Evolutionary conservation across 805 yeast genomes (phyloP), one percentile per base, ranked within the genome.

Genomic region (Nakazawaea laoshanensis): DNA sequence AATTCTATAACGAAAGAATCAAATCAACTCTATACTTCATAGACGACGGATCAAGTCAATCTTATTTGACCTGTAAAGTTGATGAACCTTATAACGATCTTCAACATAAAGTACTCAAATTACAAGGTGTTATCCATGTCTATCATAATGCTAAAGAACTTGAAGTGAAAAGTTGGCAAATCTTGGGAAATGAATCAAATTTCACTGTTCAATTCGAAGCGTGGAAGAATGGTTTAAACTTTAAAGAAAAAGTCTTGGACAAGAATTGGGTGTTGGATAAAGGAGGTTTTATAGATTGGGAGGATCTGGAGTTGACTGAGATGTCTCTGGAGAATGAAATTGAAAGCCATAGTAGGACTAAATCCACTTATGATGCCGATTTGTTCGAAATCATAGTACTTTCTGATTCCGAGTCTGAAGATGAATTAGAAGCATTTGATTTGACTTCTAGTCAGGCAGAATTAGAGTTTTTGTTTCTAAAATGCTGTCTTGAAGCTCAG

Each of bases 21-120:
- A 12, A n/a, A n/a, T n/a, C n/a, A n/a, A n/a, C n/a, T n/a, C 9
- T 34, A 16, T 24, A 27, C 9, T 29, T 24, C 15, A 20, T 34
- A 3, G 37, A 34, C 25, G 37, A 34, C 25, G 37, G 37, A 6
- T 34, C 37, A 6, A 11, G 33, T 29, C 37, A 34, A 15, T 7
- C 13, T 15, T 23, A 21, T 19, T 19, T 33, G 15, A 23, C 36
- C 8, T 33, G 36, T 20, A 33, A 33, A 21, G 18, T 30, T 17
- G 12, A 14, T 8, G 13, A 4, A 18, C 14, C 14, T 5, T 16
- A 19, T 14, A 2, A 16, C 14, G 16, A 16, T 20, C 14, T 16
- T 12, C 13, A 7, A 7, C 11, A 15, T 21, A 20, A 21, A 13
- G 12, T 27, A 8, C 4, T 33, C 12, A 33, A 15, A 18, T 18